Conservation (phyloP, 129 eudicot species). For the Gnaphalium uliginosum region DNA sequence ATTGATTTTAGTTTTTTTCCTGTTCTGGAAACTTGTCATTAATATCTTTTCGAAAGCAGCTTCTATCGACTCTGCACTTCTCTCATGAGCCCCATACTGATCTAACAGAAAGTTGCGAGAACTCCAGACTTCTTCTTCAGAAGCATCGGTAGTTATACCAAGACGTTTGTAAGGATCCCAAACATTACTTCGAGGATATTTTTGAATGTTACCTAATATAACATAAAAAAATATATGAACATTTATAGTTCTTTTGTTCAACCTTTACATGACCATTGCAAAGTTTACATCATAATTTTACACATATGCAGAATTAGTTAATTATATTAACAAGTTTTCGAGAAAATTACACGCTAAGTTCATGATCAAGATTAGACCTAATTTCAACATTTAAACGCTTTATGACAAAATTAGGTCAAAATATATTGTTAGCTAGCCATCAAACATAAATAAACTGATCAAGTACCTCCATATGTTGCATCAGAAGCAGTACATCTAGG, state of each 20-base stretch:
- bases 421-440: background rate
- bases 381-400: background rate
- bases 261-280: slow-evolving; percentile 1
- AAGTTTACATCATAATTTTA: background rate
- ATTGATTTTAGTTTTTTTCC: slow-evolving; percentile 84
- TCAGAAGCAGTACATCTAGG: slow-evolving; percentile 69
- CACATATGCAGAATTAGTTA: slow-evolving; percentile 7
- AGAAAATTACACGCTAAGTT: background rate
- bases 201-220: slow-evolving; percentile 54
- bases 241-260: too few species aligned
- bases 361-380: background rate
- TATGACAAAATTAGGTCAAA: slow-evolving; percentile 24
- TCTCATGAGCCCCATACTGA: slow-evolving; percentile 81
- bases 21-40: slow-evolving; percentile 71
- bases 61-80: slow-evolving; percentile 90
- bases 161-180: slow-evolving; percentile 98
- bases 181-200: slow-evolving; percentile 67
- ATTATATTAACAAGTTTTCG: slow-evolving; percentile 5
- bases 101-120: slow-evolving; percentile 77
- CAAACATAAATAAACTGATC: background rate
- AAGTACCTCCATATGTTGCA: slow-evolving; percentile 66
- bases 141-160: slow-evolving; percentile 78
- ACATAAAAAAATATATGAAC: background rate
- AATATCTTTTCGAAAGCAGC: slow-evolving; percentile 89
- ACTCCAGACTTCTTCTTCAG: slow-evolving; percentile 94